A percentile compares a stretch with the other conserved stretches of the same genome.
Evolutionary conservation across 176 grass and related monocot genomes (phyloP).

Genomic region (Lolium rigidum): DNA sequence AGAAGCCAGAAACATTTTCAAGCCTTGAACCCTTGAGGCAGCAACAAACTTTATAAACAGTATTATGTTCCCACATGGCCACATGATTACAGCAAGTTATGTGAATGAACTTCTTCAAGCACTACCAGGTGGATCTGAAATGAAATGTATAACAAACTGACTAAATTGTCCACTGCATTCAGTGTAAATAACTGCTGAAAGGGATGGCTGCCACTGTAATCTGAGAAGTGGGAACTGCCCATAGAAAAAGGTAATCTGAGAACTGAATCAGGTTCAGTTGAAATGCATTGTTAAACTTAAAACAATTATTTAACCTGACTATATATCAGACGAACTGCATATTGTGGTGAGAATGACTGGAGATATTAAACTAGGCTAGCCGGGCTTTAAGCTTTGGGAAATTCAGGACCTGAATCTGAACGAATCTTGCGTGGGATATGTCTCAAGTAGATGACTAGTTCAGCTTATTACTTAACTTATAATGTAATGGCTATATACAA

Average conservation of each 20-base stretch:
- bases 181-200: slow-evolving; percentile 5
- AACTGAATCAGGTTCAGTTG: background rate
- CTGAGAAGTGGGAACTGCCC: background rate
- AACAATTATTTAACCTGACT: background rate
- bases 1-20: background rate
- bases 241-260: background rate
- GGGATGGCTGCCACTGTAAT: background rate
- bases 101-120: background rate
- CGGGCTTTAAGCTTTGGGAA: background rate
- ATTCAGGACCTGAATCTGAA: too few relatives aligned
- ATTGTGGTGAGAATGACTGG: background rate
- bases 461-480: background rate
- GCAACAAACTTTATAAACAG: background rate
- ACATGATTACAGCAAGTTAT: background rate
- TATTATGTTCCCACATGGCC: background rate
- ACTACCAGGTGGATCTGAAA: background rate
- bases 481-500: background rate
- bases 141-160: background rate
- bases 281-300: background rate
- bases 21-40: background rate
- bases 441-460: background rate
- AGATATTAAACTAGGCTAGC: background rate
- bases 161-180: background rate
- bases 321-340: background rate
- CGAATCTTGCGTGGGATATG: background rate